Evolutionary conservation across 768 basidiomycete genomes (phyloP), one percentile per base, ranked within the genome.

Genomic region (Lactarius indigo): DNA sequence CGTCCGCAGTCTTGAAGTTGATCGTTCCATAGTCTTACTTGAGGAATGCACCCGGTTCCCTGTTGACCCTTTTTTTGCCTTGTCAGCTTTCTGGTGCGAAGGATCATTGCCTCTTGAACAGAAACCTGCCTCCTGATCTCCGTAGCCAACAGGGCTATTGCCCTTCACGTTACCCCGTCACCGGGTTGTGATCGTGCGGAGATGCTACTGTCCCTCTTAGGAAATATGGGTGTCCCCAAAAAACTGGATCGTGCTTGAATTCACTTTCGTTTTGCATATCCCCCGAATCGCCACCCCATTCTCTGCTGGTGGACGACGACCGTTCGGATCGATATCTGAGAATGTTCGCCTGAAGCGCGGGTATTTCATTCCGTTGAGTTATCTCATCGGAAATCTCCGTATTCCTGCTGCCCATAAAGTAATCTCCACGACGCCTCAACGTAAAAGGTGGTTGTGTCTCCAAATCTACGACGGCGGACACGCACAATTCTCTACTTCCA

Each of bases 281-380:
- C 15, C 61, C 50, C 56, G 37, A 66, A 66, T 58, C 35, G 33
- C 26, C 50, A 42, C 30, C n/a, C 50, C 59, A 33, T 60, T 39
- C 30, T 52, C 41, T 61, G 35, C 42, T 26, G 55, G 41, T 39
- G 55, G 33, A 26, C 44, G 6, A 62, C 65, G 37, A 12, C 58
- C 50, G 56, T 66, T 67, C 57, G 57, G 57, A 67, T 67, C 66
- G 65, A 66, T 66, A 63, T 63, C 61, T 63, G 57, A 63, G 65
- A 63, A 63, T 57, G 30, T 41, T 67, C 66, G 57, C 9, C 54
- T 8, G 57, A 67, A 63, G 61, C 50, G 57, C 57, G 57, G 57
- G 23, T 20, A 31, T 59, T 59, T 31, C 58, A 59, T 63, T 58
- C 63, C 57, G 50, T 57, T 13, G 63, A 59, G 66, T 23, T 37